Evolutionary conservation across 192 early-diverging fungal species (phyloP).

Genomic region (Coemansia biformis): DNA sequence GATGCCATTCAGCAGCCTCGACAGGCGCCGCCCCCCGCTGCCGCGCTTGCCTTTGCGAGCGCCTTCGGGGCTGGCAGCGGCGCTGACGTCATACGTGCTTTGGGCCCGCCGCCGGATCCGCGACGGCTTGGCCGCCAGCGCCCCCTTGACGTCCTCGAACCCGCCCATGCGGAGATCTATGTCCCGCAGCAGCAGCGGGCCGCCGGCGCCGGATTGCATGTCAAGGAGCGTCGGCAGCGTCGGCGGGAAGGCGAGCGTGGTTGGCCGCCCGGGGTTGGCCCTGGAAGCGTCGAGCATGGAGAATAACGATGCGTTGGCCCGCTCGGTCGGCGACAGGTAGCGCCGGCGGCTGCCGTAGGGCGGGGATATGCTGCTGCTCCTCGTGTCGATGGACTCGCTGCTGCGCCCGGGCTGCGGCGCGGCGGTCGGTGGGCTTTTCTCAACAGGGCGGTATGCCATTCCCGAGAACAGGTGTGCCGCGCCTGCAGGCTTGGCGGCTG

Average conservation of each 20-base stretch:
- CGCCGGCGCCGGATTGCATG: background rate
- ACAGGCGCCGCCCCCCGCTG: constrained; percentile 8
- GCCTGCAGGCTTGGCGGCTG: too few species aligned
- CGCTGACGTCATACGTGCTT: constrained; percentile 2
- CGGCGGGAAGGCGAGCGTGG: background rate
- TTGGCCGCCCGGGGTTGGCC: background rate
- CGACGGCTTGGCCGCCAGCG: constrained; percentile 8
- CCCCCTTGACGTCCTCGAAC: background rate
- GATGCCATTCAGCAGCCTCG: constrained; percentile 13
- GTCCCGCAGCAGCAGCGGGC: background rate
- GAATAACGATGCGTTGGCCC: constrained; percentile 28
- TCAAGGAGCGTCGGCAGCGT: background rate
- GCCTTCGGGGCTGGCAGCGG: too few species aligned
- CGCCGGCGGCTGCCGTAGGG: constrained; percentile 3
- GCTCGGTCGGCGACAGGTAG: constrained; percentile 22
- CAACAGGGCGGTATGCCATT: too few species aligned
- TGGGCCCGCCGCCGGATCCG: constrained; percentile 32
- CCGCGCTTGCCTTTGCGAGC: background rate
- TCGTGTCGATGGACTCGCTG: background rate
- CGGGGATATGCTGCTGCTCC: constrained; percentile 4
- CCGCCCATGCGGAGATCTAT: background rate
- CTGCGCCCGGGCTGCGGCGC: too few species aligned
- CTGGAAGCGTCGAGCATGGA: constrained; percentile 24
- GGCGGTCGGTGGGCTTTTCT: too few species aligned
- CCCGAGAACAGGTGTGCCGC: too few species aligned